These are phyloP conservation scores for Lipomyces chichibuensis DNA, from an alignment of 805 yeast species.

Conservation along the genomic window DNA sequence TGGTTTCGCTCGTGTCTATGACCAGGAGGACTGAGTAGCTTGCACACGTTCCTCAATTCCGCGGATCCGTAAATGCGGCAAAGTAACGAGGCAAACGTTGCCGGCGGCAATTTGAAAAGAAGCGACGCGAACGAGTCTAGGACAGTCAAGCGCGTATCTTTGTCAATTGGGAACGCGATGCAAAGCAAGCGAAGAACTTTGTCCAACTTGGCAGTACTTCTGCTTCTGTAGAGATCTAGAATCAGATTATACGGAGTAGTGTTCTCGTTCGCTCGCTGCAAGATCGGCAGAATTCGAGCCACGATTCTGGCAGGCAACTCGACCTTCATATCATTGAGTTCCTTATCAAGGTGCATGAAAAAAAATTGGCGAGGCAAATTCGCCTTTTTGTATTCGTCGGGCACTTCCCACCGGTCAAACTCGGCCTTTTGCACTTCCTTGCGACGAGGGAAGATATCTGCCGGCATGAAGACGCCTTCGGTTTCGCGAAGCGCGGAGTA, in stretches of 20 bases:
- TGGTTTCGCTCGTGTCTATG: slow-evolving; percentile 13
- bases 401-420: not conserved
- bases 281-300: slow-evolving; percentile 19
- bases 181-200: slow-evolving; percentile 7
- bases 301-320: not conserved
- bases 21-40: slow-evolving; percentile 11
- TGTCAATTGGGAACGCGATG: slow-evolving; percentile 5
- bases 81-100: not conserved
- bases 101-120: not conserved
- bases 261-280: slow-evolving; percentile 24
- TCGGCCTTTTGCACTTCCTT: not conserved
- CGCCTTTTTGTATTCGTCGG: slow-evolving; percentile 5
- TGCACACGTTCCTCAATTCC: slow-evolving; percentile 12
- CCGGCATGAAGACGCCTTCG: slow-evolving; percentile 4
- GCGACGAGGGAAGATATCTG: not conserved
- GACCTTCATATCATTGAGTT: slow-evolving; percentile 5
- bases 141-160: not conserved
- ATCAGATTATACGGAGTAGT: slow-evolving; percentile 17
- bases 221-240: slow-evolving; percentile 8
- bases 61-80: slow-evolving; percentile 4
- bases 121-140: slow-evolving; percentile 15
- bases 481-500: not conserved
- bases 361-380: slow-evolving; percentile 22
- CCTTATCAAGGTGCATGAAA: slow-evolving; percentile 9
- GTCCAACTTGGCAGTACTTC: not conserved